Percentiles rank a stretch among this genome's conserved stretches.
These are phyloP conservation scores for Aspergillus felis DNA, from an alignment of 2,329 filamentous ascomycete species.

Conservation along the genomic window DNA sequence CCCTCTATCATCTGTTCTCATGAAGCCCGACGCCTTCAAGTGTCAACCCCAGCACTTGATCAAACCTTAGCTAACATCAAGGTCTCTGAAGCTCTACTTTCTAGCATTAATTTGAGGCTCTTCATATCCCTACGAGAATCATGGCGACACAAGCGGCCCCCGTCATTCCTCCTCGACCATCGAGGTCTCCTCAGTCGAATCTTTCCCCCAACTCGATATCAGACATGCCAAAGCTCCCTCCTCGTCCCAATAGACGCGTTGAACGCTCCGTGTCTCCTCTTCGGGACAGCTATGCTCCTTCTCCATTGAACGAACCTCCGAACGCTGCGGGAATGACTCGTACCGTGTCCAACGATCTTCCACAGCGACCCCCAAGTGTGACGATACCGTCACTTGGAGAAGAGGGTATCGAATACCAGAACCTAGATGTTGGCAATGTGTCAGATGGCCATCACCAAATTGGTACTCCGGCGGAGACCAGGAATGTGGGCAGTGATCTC, in stretches of 20 bases:
- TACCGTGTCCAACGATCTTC: slow-evolving; percentile 33
- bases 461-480: slow-evolving; percentile 64
- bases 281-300: slow-evolving; percentile 75
- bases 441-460: slow-evolving; percentile 36
- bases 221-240: slow-evolving; percentile 69
- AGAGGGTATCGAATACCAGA: slow-evolving; percentile 84
- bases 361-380: slow-evolving; percentile 68
- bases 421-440: slow-evolving; percentile 45
- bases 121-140: slow-evolving; percentile 9
- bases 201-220: slow-evolving; percentile 35
- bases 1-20: not conserved
- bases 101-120: slow-evolving; percentile 1
- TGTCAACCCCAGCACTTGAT: not conserved
- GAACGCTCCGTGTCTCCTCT: slow-evolving; percentile 75
- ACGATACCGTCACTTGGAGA: slow-evolving; percentile 80
- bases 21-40: not conserved
- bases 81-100: not conserved
- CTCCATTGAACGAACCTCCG: slow-evolving; percentile 71
- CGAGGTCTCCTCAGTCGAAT: slow-evolving; percentile 48
- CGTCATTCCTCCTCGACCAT: slow-evolving; percentile 60
- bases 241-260: slow-evolving; percentile 65
- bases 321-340: slow-evolving; percentile 38
- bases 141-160: slow-evolving; percentile 49
- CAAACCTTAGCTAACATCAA: not conserved
- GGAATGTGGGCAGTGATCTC: slow-evolving; percentile 73